phyloP scores from a whole-genome alignment of 192 early-diverging fungal species.

The Glomus cerebriforme region DNA sequence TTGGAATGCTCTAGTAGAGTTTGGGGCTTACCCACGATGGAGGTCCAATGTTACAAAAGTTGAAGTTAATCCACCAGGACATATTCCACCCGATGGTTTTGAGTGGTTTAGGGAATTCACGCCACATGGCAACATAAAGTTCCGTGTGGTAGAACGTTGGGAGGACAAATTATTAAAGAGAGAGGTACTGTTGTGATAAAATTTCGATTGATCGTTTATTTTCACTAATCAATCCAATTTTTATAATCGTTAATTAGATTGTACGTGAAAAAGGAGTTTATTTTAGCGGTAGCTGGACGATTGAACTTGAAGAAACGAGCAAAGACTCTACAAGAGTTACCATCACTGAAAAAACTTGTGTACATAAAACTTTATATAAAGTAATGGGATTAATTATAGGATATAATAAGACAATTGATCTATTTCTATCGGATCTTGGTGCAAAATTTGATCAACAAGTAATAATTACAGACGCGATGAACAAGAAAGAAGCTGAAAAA shows the following conservation, averaged over 20 bases:
- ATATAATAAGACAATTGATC: conserved; percentile 9
- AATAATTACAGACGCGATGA: not conserved
- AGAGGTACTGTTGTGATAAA: not conserved
- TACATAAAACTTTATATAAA: not conserved
- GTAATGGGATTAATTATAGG: not conserved
- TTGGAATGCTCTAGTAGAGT: not conserved
- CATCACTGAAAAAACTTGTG: not conserved
- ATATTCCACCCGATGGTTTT: conserved; percentile 16
- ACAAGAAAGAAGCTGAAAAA: not conserved
- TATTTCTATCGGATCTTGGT: conserved; percentile 11
- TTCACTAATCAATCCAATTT: not conserved
- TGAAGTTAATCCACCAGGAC: not conserved
- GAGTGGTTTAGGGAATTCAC: conserved; percentile 18
- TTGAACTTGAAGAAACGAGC: conserved; percentile 6
- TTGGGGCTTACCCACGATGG: conserved; percentile 14
- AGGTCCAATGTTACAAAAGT: not conserved
- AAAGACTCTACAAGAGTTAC: not conserved
- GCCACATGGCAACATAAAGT: not conserved
- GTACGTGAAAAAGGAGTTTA: conserved; percentile 18
- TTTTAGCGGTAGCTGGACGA: conserved; percentile 7
- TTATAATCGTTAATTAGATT: not conserved
- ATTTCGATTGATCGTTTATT: not conserved
- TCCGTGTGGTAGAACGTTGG: not conserved
- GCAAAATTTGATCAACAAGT: not conserved
- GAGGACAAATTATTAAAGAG: not conserved